Evolutionary conservation across 2,329 filamentous ascomycete species (phyloP).

Genomic region (Cladophialophora carrionii): DNA sequence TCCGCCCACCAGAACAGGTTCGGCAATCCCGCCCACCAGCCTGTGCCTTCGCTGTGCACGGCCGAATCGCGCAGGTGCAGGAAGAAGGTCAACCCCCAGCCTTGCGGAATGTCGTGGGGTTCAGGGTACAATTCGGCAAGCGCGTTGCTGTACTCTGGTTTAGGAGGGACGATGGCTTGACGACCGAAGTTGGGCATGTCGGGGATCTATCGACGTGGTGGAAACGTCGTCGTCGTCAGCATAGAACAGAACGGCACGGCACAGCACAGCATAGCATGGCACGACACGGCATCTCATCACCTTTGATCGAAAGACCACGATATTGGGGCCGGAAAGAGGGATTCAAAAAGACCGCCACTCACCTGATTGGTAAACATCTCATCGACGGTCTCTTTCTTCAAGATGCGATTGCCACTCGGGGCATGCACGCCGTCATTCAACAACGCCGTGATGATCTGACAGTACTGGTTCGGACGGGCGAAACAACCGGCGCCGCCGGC

Average conservation of each 20-base stretch:
- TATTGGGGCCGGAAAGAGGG: no score
- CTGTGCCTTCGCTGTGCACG: constrained; percentile 57
- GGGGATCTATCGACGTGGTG: constrained; percentile 62
- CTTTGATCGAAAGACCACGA: no score
- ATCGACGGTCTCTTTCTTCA: constrained; percentile 62
- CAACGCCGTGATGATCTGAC: constrained; percentile 61
- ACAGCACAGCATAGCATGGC: no score
- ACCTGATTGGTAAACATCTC: constrained; percentile 67
- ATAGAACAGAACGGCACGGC: no score
- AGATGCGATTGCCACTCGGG: constrained; percentile 57
- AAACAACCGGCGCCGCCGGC: constrained; percentile 67
- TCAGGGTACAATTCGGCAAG: constrained; percentile 59
- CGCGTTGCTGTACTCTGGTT: constrained; percentile 55
- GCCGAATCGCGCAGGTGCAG: constrained; percentile 51
- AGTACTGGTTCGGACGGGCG: constrained; percentile 63
- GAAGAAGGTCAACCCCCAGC: constrained; percentile 67
- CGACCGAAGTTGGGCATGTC: constrained; percentile 59
- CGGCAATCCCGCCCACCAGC: constrained; percentile 62
- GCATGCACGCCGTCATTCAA: constrained; percentile 68
- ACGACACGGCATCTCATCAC: not conserved
- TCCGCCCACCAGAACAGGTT: constrained; percentile 69
- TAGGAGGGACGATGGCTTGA: constrained; percentile 51
- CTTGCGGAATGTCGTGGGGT: constrained; percentile 57
- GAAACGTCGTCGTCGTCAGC: constrained; percentile 49
- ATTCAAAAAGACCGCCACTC: no score